Evolutionary conservation across 148 eudicot genomes (phyloP).

Genomic region (Amaranthus palmeri): DNA sequence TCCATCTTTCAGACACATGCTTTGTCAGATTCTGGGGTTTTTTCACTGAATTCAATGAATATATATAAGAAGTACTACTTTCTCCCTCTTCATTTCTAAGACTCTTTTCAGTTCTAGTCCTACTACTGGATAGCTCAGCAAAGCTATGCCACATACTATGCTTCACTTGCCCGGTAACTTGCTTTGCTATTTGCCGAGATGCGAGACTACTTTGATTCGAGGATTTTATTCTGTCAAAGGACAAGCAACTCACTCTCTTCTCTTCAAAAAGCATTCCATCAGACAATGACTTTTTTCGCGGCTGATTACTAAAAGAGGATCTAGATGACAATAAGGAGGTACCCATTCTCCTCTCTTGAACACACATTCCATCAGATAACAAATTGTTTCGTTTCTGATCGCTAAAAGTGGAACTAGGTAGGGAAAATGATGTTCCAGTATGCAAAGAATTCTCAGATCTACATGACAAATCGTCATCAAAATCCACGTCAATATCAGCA

Average conservation of each 20-base stretch:
- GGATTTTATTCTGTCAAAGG: background rate
- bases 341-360: slow-evolving; percentile 8
- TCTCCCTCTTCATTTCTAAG: slow-evolving; percentile 15
- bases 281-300: too few relatives aligned
- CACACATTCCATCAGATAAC: slow-evolving; percentile 12
- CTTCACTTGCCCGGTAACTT: slow-evolving; percentile 28
- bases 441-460: background rate
- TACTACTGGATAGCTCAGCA: slow-evolving; percentile 6
- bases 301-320: too few relatives aligned
- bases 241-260: too few relatives aligned
- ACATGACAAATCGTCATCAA: background rate
- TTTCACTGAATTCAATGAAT: slow-evolving; percentile 16
- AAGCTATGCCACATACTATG: slow-evolving; percentile 26
- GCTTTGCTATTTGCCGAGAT: slow-evolving; percentile 25
- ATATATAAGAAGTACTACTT: slow-evolving; percentile 15
- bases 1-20: slow-evolving; percentile 26
- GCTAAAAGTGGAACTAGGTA: background rate
- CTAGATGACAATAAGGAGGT: background rate
- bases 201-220: slow-evolving; percentile 4
- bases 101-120: background rate
- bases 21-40: slow-evolving; percentile 26
- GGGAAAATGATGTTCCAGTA: background rate
- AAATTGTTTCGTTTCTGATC: slow-evolving; percentile 11
- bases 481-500: slow-evolving; percentile 18
- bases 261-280: too few relatives aligned